Percentiles rank a stretch among this genome's conserved stretches.
Evolutionary conservation across 2,329 filamentous ascomycete species (phyloP).

Genomic region (Clonostachys rhizophaga): DNA sequence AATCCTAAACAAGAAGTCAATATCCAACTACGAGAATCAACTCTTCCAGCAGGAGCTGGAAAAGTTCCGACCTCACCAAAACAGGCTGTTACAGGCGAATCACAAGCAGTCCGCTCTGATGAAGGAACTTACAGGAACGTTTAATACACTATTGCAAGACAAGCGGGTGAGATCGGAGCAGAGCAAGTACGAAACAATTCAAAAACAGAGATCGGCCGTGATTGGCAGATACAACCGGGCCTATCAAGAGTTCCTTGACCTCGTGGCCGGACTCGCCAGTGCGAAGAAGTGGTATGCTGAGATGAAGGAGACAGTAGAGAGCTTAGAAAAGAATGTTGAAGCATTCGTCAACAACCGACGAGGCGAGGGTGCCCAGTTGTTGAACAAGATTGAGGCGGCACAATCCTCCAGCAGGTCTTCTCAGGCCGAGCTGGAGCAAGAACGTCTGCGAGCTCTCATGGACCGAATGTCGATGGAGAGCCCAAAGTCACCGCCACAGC

Average conservation of each 20-base stretch:
- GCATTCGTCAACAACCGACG: constrained; percentile 93
- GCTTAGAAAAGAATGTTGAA: constrained; percentile 91
- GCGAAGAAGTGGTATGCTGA: constrained; percentile 93
- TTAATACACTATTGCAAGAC: constrained; percentile 86
- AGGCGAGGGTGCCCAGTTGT: constrained; percentile 83
- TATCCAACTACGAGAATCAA: constrained; percentile 85
- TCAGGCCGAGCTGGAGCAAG: constrained; percentile 79
- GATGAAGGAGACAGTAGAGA: constrained; percentile 93
- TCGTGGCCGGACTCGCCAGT: constrained; percentile 78
- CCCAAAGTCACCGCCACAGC: constrained; percentile 15
- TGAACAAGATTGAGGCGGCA: constrained; percentile 82
- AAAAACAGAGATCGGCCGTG: constrained; percentile 74
- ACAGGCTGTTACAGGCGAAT: constrained; percentile 82
- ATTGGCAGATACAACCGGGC: constrained; percentile 85
- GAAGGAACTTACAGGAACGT: constrained; percentile 87
- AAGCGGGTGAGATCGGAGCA: constrained; percentile 91
- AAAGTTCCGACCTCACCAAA: constrained; percentile 93
- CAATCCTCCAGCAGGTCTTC: constrained; percentile 55
- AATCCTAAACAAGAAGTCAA: constrained; percentile 96
- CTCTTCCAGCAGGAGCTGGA: constrained; percentile 96
- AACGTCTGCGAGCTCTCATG: constrained; percentile 85
- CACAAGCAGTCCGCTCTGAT: constrained; percentile 93
- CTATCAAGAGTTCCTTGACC: constrained; percentile 87
- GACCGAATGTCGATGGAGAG: constrained; percentile 88
- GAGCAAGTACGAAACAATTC: constrained; percentile 88